These are phyloP conservation scores for Platismatia glauca DNA, from an alignment of 495 filamentous ascomycete genomes.

Conservation along the genomic window DNA sequence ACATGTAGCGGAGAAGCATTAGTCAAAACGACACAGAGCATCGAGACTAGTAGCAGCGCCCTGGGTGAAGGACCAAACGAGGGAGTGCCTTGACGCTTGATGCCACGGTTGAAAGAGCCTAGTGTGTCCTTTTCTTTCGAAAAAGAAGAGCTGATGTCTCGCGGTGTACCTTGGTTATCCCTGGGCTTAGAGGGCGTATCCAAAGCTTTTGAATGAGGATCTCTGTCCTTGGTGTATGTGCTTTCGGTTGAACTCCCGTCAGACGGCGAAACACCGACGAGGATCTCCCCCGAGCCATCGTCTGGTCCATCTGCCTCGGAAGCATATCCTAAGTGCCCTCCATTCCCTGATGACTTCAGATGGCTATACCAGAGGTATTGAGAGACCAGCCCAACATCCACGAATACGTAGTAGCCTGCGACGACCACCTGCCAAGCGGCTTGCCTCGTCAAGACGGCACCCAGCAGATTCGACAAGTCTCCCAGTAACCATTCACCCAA, in stretches of 20 bases:
- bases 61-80: conserved; percentile 27
- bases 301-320: conserved; percentile 21
- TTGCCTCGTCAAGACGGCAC: conserved; percentile 56
- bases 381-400: conserved; percentile 52
- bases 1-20: conserved; percentile 36
- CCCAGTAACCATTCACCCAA: conserved; percentile 62
- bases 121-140: conserved; percentile 6
- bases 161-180: background rate
- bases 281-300: conserved; percentile 20
- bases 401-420: conserved; percentile 58
- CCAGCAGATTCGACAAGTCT: conserved; percentile 59
- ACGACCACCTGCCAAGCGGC: conserved; percentile 63
- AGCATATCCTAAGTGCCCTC: conserved; percentile 14
- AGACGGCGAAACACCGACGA: conserved; percentile 25
- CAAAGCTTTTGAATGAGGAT: background rate
- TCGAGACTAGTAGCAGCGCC: conserved; percentile 38
- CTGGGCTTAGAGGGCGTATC: background rate
- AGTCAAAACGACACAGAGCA: conserved; percentile 38
- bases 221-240: background rate
- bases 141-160: conserved; percentile 3
- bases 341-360: conserved; percentile 34
- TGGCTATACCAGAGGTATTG: conserved; percentile 65
- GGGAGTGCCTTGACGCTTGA: conserved; percentile 5
- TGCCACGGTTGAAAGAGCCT: background rate
- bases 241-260: conserved; percentile 2